Conservation (phyloP, 1,139 yeast genomes). For the Pichia sp. region DNA sequence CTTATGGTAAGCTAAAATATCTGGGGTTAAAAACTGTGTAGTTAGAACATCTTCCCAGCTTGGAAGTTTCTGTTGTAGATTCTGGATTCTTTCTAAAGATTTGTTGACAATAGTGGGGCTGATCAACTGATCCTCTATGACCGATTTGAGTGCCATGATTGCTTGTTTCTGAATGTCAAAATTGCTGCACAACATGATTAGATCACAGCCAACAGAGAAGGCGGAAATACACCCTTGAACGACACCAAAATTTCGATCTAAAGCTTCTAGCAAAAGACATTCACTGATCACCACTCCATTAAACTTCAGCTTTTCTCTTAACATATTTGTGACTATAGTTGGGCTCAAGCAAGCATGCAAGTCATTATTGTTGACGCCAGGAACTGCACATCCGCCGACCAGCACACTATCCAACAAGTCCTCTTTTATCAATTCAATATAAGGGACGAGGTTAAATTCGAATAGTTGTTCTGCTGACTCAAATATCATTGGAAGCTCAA, state of each 20-base stretch:
- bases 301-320: conserved; percentile 51
- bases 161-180: conserved; percentile 57
- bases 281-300: conserved; percentile 63
- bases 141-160: conserved; percentile 50
- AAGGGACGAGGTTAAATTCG: conserved; percentile 51
- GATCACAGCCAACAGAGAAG: conserved; percentile 61
- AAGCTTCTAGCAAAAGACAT: conserved; percentile 63
- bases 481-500: conserved; percentile 59
- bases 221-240: conserved; percentile 66
- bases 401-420: conserved; percentile 51
- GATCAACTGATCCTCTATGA: conserved; percentile 46
- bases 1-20: conserved; percentile 43
- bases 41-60: conserved; percentile 36
- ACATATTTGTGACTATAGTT: conserved; percentile 46
- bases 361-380: conserved; percentile 58
- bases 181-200: conserved; percentile 62
- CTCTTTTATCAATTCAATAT: conserved; percentile 45
- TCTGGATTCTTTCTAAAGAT: conserved; percentile 45
- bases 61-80: conserved; percentile 43
- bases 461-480: conserved; percentile 55
- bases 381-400: conserved; percentile 70
- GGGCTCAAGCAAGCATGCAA: conserved; percentile 65
- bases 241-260: conserved; percentile 59
- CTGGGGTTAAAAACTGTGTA: conserved; percentile 35
- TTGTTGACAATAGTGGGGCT: conserved; percentile 33